These are phyloP conservation scores for Nannochloropsis salina DNA, from an alignment of 108 stramenopile species.

Conservation along the genomic window DNA sequence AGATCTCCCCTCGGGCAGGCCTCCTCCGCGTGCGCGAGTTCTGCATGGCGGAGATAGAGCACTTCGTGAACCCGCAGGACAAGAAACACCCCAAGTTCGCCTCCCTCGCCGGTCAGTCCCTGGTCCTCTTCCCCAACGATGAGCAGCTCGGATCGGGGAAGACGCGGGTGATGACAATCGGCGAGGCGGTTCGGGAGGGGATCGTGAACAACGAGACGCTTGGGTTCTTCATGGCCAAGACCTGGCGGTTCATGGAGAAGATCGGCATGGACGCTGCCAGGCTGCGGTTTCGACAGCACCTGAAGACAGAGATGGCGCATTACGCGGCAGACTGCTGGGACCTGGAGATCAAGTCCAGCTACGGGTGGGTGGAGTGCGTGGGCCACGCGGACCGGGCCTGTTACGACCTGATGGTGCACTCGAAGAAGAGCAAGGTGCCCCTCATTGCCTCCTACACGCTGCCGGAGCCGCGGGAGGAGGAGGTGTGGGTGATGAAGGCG, in stretches of 20 bases:
- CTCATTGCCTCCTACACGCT: conserved; percentile 83
- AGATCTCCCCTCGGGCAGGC: conserved; percentile 95
- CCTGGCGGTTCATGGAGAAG: conserved; percentile 90
- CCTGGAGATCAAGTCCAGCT: conserved; percentile 90
- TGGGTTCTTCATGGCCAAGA: conserved; percentile 98
- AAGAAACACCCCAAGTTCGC: conserved; percentile 91
- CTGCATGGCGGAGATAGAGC: conserved; percentile 99
- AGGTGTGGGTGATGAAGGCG: conserved; percentile 76
- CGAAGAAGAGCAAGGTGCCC: conserved; percentile 85
- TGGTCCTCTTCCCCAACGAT: conserved; percentile 79
- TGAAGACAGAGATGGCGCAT: conserved; percentile 99
- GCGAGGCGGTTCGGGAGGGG: conserved; percentile 86
- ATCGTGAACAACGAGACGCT: conserved; percentile 97
- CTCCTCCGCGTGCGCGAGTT: conserved; percentile 99
- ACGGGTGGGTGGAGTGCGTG: conserved; percentile 99
- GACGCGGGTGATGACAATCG: conserved; percentile 71
- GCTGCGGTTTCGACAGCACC: conserved; percentile 96
- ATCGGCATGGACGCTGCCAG: conserved; percentile 90
- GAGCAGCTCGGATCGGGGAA: conserved; percentile 95
- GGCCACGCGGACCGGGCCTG: conserved; percentile 99
- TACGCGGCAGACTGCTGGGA: conserved; percentile 99
- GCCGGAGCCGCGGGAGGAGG: conserved; percentile 64
- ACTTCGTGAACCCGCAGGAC: conserved; percentile 96
- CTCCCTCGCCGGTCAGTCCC: conserved; percentile 68
- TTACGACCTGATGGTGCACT: conserved; percentile 89